Base-by-base conservation (phyloP, 192 early-diverging fungal species). In the Backusella morwellensis region DNA sequence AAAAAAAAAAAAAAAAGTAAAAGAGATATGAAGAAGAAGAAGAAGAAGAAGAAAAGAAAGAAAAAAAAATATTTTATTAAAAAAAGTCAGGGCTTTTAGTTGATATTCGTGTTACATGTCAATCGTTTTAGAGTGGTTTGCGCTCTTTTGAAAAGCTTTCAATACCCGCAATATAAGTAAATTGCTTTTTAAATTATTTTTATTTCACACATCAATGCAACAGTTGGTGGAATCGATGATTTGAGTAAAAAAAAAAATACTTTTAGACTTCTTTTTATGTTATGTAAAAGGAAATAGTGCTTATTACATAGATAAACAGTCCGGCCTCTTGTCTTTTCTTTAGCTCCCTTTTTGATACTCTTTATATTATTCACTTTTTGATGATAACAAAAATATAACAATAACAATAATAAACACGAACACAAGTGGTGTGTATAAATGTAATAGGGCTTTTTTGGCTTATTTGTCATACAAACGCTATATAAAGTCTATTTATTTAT, bases 81-180 rank as follows among this genome's bases (percentile, higher is more conserved):
- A 63, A 54, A 63, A 29, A 23, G 54, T 23, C 23, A 59, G 54
- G 54, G 54, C 54, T 12, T 59, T 59, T 59, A 59, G 21, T 59
- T 59, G 54, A 12, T 59, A 59, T 59, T 59, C 21, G 54, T 59
- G 54, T 26, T 26, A 59, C 54, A 59, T 26, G 54, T 59, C 54
- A 59, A 59, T 59, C 54, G 23, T 29, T 63, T 63, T 63, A 63
- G 21, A 63, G 56, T 63, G 56, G 56, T 63, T 63, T 63, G 56
- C 56, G 56, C 56, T 63, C 56, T 63, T 63, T 63, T 63, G 56
- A 63, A 63, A 63, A 23, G 23, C 56, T 63, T 63, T 63, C 23
- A 63, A 63, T 9, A 63, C 4, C 56, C 56, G 56, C 6, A 21
- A 50, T 50, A 50, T 50, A 63, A 29, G 26, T 63, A 63, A 63